phyloP scores from a whole-genome alignment of 306 rosid genomes.

The Adenanthera pavonina region DNA sequence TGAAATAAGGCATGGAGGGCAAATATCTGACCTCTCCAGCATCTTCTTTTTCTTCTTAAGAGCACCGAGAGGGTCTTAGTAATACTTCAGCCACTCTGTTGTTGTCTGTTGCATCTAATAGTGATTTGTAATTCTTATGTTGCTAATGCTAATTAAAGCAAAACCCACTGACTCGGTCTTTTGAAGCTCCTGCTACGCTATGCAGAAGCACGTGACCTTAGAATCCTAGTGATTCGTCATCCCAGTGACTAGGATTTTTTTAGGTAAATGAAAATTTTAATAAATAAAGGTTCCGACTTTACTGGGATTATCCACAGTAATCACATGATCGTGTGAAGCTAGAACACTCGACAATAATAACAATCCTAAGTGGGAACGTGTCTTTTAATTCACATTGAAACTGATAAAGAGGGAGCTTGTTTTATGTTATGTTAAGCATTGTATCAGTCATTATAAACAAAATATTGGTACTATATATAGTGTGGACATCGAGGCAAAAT shows the following conservation, averaged over 20 bases:
- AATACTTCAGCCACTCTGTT: conserved; percentile 34
- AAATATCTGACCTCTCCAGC: background rate
- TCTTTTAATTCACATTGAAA: background rate
- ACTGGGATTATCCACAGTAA: background rate
- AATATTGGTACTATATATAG: background rate
- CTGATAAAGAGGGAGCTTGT: background rate
- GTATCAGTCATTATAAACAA: background rate
- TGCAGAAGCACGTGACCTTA: conserved; percentile 45
- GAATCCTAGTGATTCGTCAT: conserved; percentile 35
- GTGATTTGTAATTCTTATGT: conserved; percentile 23
- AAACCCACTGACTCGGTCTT: conserved; percentile 23
- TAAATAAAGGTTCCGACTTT: conserved; percentile 5
- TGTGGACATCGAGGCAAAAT: conserved; percentile 26
- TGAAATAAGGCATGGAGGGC: background rate
- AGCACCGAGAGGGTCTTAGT: conserved; percentile 1
- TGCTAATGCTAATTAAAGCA: conserved; percentile 44
- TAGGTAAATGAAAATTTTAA: background rate
- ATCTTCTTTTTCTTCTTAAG: background rate
- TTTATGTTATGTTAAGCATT: conserved; percentile 11
- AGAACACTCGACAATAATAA: background rate
- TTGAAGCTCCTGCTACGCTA: conserved; percentile 43
- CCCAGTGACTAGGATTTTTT: background rate
- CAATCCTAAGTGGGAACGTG: background rate
- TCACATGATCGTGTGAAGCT: background rate
- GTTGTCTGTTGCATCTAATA: conserved; percentile 33